These are phyloP conservation scores for Silene vulgaris DNA, from an alignment of 179 eudicot genomes.

Conservation along the genomic window DNA sequence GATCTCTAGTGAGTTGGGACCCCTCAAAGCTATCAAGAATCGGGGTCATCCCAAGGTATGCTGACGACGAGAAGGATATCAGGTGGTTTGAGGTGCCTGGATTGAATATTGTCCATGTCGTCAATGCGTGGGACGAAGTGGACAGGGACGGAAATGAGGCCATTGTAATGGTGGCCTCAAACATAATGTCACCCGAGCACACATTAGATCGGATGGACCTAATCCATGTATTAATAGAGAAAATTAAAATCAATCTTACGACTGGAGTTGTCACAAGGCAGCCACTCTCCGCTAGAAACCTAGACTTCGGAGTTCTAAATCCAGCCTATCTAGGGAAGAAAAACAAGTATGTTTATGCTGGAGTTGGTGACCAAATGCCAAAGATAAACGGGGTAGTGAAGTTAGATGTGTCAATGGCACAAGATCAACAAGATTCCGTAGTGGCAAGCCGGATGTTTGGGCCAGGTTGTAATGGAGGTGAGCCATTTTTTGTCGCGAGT, in stretches of 20 bases:
- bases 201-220: constrained; percentile 45
- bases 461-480: constrained; percentile 38
- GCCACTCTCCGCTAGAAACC: constrained; percentile 41
- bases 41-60: constrained; percentile 54
- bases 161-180: constrained; percentile 54
- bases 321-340: constrained; percentile 47
- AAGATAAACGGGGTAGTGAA: constrained; percentile 56
- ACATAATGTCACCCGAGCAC: constrained; percentile 45
- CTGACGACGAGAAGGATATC: constrained; percentile 51
- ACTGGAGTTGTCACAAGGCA: constrained; percentile 42
- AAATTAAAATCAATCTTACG: constrained; percentile 40
- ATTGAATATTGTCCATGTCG: constrained; percentile 43
- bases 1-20: constrained; percentile 42
- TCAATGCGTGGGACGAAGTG: constrained; percentile 73
- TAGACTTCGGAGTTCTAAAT: constrained; percentile 63
- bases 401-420: constrained; percentile 39
- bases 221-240: constrained; percentile 47
- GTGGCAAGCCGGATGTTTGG: constrained; percentile 47
- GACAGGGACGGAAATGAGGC: constrained; percentile 37
- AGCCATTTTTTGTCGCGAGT: too few relatives aligned
- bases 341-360: constrained; percentile 51
- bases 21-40: constrained; percentile 41
- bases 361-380: constrained; percentile 48
- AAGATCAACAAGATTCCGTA: constrained; percentile 37
- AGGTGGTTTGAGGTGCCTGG: constrained; percentile 65